Conservation (phyloP, 2,329 filamentous ascomycete species). For the Pseudogymnoascus sp. region DNA sequence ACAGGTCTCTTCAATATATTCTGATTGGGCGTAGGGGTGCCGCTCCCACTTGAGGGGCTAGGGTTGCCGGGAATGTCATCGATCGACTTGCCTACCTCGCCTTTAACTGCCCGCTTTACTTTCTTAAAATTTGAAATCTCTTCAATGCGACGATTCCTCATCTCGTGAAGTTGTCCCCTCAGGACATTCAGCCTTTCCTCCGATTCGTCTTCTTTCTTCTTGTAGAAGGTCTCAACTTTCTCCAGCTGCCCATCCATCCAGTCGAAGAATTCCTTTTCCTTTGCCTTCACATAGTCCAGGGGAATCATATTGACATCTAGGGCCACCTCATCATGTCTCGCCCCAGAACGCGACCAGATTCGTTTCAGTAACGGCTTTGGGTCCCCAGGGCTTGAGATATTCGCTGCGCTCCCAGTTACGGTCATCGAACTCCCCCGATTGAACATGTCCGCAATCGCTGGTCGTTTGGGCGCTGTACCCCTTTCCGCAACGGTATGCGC, state of each 20-base stretch:
- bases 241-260: slow-evolving; percentile 77
- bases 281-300: slow-evolving; percentile 57
- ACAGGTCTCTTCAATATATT: slow-evolving; percentile 12
- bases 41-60: background rate
- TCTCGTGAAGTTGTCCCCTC: slow-evolving; percentile 80
- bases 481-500: background rate
- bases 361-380: slow-evolving; percentile 3
- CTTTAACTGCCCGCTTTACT: slow-evolving; percentile 14
- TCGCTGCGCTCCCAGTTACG: background rate
- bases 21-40: slow-evolving; percentile 15
- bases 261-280: slow-evolving; percentile 75
- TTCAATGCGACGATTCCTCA: slow-evolving; percentile 73
- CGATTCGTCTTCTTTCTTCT: slow-evolving; percentile 77
- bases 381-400: background rate
- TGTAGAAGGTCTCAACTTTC: slow-evolving; percentile 92
- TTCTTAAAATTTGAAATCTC: slow-evolving; percentile 42
- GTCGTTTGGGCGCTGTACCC: background rate
- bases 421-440: slow-evolving; percentile 3
- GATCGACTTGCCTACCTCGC: background rate
- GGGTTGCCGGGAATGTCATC: background rate
- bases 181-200: slow-evolving; percentile 61
- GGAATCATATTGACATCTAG: slow-evolving; percentile 43
- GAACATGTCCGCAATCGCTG: slow-evolving; percentile 1
- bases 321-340: background rate
- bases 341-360: background rate